These are phyloP conservation scores for Buddleja alternifolia DNA, from an alignment of 257 asterid genomes.

Conservation along the genomic window DNA sequence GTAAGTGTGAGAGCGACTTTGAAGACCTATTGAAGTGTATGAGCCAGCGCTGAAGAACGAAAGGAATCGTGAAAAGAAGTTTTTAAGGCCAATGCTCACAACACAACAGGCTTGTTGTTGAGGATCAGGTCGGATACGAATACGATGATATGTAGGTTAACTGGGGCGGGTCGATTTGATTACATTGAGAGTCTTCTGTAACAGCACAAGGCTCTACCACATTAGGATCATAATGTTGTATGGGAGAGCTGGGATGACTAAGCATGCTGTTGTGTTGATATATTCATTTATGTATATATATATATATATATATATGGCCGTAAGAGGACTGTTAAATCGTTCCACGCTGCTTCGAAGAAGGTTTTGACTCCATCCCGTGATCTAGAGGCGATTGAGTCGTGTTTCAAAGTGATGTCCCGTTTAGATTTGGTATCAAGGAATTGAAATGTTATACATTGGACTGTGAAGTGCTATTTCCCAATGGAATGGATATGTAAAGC, in stretches of 20 bases:
- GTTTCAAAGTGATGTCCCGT: constrained; percentile 52
- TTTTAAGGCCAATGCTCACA: constrained; percentile 77
- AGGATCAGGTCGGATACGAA: constrained; percentile 72
- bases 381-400: constrained; percentile 52
- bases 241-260: constrained; percentile 72
- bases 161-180: constrained; percentile 79
- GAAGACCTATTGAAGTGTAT: constrained; percentile 34
- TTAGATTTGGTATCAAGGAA: constrained; percentile 44
- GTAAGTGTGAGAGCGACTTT: no score
- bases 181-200: constrained; percentile 72
- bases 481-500: background rate
- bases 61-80: constrained; percentile 69
- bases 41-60: constrained; percentile 82
- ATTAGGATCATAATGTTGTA: constrained; percentile 77
- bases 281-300: no score
- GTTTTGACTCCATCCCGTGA: constrained; percentile 67
- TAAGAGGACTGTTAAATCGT: constrained; percentile 70
- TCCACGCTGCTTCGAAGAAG: constrained; percentile 73
- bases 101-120: constrained; percentile 67
- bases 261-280: constrained; percentile 61
- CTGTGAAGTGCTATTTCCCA: constrained; percentile 9
- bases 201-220: constrained; percentile 84
- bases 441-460: constrained; percentile 24
- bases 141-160: constrained; percentile 72
- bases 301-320: constrained; percentile 80